Evolutionary conservation across 805 yeast genomes (phyloP).

Genomic region (Gaillardinia entomophila): DNA sequence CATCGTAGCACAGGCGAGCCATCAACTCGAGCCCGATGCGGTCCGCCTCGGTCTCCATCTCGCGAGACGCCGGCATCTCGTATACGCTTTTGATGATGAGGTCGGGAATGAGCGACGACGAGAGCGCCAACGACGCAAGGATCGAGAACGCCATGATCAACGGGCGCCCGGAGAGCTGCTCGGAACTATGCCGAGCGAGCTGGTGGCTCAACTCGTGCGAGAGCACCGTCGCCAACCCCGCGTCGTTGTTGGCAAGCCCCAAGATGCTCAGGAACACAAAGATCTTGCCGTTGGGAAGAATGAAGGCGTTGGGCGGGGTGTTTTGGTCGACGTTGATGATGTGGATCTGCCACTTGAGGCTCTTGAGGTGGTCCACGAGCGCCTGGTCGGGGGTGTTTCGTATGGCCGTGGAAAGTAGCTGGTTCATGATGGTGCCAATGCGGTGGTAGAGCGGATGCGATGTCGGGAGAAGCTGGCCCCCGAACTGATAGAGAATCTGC

Average conservation of each 20-base stretch:
- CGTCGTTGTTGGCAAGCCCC: slow-evolving; percentile 73
- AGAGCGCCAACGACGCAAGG: slow-evolving; percentile 58
- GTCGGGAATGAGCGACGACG: slow-evolving; percentile 43
- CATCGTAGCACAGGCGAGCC: slow-evolving; percentile 85
- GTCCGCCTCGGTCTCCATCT: slow-evolving; percentile 96
- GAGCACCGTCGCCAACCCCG: slow-evolving; percentile 92
- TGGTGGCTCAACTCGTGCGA: slow-evolving; percentile 94
- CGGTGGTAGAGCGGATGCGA: slow-evolving; percentile 52
- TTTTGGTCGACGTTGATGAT: slow-evolving; percentile 55
- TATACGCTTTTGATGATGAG: slow-evolving; percentile 51
- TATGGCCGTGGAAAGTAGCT: slow-evolving; percentile 56
- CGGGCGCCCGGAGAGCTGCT: slow-evolving; percentile 74
- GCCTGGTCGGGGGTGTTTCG: slow-evolving; percentile 20
- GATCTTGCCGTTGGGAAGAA: slow-evolving; percentile 92
- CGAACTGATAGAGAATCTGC: slow-evolving; percentile 52
- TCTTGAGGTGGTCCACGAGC: slow-evolving; percentile 31
- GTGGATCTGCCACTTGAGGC: slow-evolving; percentile 70
- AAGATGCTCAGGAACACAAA: slow-evolving; percentile 79
- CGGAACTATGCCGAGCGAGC: slow-evolving; percentile 86
- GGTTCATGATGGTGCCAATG: slow-evolving; percentile 58
- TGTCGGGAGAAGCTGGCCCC: slow-evolving; percentile 50
- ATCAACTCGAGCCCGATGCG: slow-evolving; percentile 87
- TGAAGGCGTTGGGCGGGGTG: slow-evolving; percentile 94
- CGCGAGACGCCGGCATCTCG: slow-evolving; percentile 81
- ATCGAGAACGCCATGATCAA: slow-evolving; percentile 51